These are phyloP conservation scores for Cyclotella cryptica DNA, from an alignment of 108 stramenopile genomes.

Conservation along the genomic window DNA sequence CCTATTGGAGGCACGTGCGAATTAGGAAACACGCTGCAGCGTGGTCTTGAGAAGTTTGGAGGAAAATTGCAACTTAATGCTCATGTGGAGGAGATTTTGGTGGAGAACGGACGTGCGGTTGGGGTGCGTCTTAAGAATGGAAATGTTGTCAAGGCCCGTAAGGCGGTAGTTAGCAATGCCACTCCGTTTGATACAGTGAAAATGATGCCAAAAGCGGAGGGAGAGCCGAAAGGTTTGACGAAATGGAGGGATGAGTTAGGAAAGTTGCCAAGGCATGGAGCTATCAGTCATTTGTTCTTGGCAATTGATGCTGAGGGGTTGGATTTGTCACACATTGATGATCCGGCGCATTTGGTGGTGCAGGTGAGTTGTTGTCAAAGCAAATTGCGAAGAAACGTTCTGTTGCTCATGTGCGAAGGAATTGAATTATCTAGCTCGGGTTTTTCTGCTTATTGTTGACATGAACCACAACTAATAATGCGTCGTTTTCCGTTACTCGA, in stretches of 20 bases:
- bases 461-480: background rate
- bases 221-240: slow-evolving; percentile 65
- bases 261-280: slow-evolving; percentile 87
- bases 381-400: background rate
- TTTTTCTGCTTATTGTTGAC: no score
- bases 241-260: slow-evolving; percentile 82
- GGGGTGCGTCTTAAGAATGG: slow-evolving; percentile 93
- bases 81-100: slow-evolving; percentile 90
- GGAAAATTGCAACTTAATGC: slow-evolving; percentile 89
- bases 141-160: slow-evolving; percentile 83
- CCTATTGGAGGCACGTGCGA: slow-evolving; percentile 91
- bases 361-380: slow-evolving; percentile 61
- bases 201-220: slow-evolving; percentile 57
- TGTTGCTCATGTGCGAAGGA: no score
- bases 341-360: slow-evolving; percentile 92
- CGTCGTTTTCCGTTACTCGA: background rate
- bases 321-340: slow-evolving; percentile 86
- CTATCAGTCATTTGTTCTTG: slow-evolving; percentile 88
- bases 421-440: no score
- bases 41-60: slow-evolving; percentile 88
- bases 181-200: slow-evolving; percentile 95
- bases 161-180: slow-evolving; percentile 95
- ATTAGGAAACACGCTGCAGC: slow-evolving; percentile 77
- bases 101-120: slow-evolving; percentile 88
- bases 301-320: slow-evolving; percentile 85